Conservation (phyloP, 768 basidiomycete genomes). For the Mycena albidolilacea region DNA sequence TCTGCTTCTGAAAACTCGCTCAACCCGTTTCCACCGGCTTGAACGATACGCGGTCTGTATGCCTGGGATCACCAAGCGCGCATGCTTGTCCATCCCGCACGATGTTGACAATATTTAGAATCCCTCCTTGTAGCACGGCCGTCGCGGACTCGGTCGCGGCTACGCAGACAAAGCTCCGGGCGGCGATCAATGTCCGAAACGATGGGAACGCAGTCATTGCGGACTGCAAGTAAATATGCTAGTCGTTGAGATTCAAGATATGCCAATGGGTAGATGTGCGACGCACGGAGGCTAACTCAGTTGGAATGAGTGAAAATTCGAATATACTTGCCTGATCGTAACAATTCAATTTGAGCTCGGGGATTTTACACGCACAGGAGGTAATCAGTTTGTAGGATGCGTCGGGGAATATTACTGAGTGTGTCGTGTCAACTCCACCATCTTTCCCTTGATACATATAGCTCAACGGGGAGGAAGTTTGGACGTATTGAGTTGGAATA, state of each 20-base stretch:
- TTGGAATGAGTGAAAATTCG: background rate
- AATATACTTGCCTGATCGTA: no score
- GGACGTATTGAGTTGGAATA: no score
- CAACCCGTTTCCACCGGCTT: constrained; percentile 15
- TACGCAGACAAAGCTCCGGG: constrained; percentile 12
- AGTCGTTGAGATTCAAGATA: background rate
- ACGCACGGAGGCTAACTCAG: background rate
- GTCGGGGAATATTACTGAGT: no score
- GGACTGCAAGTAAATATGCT: constrained; percentile 25
- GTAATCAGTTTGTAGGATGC: no score
- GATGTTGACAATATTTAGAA: background rate
- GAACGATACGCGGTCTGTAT: constrained; percentile 36
- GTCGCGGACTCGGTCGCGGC: constrained; percentile 7
- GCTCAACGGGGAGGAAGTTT: no score
- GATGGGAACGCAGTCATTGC: constrained; percentile 30
- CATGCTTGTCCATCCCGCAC: background rate
- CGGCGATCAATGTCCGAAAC: constrained; percentile 22
- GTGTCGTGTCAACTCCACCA: no score
- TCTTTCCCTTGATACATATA: no score
- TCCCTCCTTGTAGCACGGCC: background rate
- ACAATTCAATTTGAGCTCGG: no score
- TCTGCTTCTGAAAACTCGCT: no score
- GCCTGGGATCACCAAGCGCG: constrained; percentile 29
- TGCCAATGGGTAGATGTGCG: background rate
- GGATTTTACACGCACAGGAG: no score